Evolutionary conservation across 2,329 filamentous ascomycete genomes (phyloP).

Genomic region (Ceratocystiopsis brevicomis): DNA sequence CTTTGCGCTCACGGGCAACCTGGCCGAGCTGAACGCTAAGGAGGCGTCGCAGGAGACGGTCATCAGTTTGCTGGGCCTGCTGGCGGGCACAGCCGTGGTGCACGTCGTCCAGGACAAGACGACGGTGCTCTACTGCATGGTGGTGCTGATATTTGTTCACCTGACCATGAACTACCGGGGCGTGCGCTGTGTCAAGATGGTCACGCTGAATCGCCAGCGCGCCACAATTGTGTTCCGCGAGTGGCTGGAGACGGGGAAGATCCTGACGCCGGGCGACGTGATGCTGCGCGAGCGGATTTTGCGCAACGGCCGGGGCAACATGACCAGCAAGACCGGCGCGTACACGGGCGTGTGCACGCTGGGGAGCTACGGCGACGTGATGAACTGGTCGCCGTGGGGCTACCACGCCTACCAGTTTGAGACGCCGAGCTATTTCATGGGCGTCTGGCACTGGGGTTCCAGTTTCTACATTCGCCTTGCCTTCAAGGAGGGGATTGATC

Average conservation of each 20-base stretch:
- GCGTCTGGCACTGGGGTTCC: slow-evolving; percentile 25
- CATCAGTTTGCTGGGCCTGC: slow-evolving; percentile 72
- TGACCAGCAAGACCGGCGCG: slow-evolving; percentile 18
- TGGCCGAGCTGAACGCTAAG: slow-evolving; percentile 86
- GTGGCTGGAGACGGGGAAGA: slow-evolving; percentile 27
- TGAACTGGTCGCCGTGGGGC: slow-evolving; percentile 14
- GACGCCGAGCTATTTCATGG: slow-evolving; percentile 41
- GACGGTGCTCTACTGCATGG: slow-evolving; percentile 56
- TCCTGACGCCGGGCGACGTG: slow-evolving; percentile 48
- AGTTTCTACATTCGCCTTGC: slow-evolving; percentile 33
- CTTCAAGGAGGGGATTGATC: slow-evolving; percentile 37
- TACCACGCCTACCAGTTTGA: slow-evolving; percentile 19
- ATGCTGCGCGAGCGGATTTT: slow-evolving; percentile 47
- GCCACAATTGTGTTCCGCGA: slow-evolving; percentile 57
- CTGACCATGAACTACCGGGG: slow-evolving; percentile 73
- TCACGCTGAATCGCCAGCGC: slow-evolving; percentile 68
- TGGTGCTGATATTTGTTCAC: slow-evolving; percentile 55
- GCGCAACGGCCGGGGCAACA: slow-evolving; percentile 28
- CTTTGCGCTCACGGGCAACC: slow-evolving; percentile 71
- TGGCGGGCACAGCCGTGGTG: slow-evolving; percentile 66
- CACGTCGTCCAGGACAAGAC: slow-evolving; percentile 50
- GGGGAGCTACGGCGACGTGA: slow-evolving; percentile 22
- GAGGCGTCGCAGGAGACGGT: slow-evolving; percentile 92
- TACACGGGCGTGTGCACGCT: slow-evolving; percentile 18
- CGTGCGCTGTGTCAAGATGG: slow-evolving; percentile 68